Evolutionary conservation across 2,329 filamentous ascomycete genomes (phyloP), one percentile per base, ranked within the genome.

Genomic region (Coniochaeta sp.): DNA sequence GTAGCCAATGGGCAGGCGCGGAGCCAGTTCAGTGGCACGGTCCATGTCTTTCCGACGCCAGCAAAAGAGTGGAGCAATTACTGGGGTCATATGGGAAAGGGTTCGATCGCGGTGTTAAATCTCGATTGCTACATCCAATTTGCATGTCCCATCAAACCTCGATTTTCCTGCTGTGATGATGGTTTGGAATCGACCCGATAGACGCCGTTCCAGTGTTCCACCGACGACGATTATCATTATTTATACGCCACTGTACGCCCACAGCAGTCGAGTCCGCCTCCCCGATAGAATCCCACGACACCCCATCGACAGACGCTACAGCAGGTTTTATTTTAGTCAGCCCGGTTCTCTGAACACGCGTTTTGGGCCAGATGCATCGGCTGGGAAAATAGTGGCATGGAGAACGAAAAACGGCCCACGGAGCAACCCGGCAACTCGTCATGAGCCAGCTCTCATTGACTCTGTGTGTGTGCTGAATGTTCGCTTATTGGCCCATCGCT

Each of bases 31-130:
- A 4, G 6, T 4, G 6, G 7, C 4, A 32, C 30, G 46, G 4
- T 33, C n/a, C 28, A 33, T 27, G n/a, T 24, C n/a, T 22, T 18
- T n/a, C 7, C 20, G 46, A 20, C 45, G 45, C 13, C 28, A 16
- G 16, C 38, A 42, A 26, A n/a, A 42, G 3, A 14, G 20, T 42
- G 38, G 38, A 13, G 18, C 20, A n/a, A n/a, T 30, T 26, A 35
- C 30, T 46, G 35, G 46, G 32, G 46, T 49, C 32, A 50, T 45
- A 47, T 45, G 48, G 50, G 45, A 52, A 54, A 49, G 24, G 32
- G 30, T 26, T 58, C 60, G 60, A 63, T 63, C 52, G 45, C 54
- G 48, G 51, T 51, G 51, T 57, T 58, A 61, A 61, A 52, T 47
- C 51, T 57, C 61, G 60, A 63, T 62, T 53, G 35, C 47, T 42